Evolutionary conservation across 345 rosid genomes (phyloP).

Genomic region (Citrus trifoliata): DNA sequence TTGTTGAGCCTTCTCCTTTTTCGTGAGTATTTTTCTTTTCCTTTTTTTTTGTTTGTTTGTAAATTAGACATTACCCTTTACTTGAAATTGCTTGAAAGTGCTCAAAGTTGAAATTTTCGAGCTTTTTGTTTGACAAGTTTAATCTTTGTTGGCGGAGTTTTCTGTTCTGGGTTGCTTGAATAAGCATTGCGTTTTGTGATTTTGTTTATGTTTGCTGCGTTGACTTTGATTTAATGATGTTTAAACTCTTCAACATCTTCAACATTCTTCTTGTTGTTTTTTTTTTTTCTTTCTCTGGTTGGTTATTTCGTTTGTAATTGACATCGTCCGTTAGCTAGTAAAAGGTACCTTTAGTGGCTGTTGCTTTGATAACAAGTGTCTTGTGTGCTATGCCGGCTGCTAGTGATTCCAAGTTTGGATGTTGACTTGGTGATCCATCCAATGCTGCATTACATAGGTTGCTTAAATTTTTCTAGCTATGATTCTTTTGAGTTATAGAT

Average conservation of each 20-base stretch:
- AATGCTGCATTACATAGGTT: background rate
- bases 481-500: background rate
- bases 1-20: constrained; percentile 97
- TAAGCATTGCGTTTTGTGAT: constrained; percentile 2
- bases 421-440: constrained; percentile 6
- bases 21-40: constrained; percentile 52
- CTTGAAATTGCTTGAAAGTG: background rate
- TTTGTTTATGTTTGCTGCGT: constrained; percentile 2
- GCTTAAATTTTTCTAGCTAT: background rate
- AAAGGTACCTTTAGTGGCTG: background rate
- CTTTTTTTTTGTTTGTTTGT: background rate
- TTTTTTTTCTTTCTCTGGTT: no score
- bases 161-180: background rate
- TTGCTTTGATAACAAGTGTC: background rate
- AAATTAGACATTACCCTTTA: constrained; percentile 3
- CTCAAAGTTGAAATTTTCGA: background rate
- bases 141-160: background rate
- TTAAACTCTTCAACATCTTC: background rate
- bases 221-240: background rate
- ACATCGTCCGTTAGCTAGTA: background rate
- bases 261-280: background rate
- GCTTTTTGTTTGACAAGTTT: background rate
- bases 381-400: background rate
- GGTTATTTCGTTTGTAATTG: background rate
- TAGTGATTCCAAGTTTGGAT: constrained; percentile 6